Evolutionary conservation across 106 monocot genomes (phyloP), one percentile per base, ranked within the genome.

Genomic region (Acorus gramineus): DNA sequence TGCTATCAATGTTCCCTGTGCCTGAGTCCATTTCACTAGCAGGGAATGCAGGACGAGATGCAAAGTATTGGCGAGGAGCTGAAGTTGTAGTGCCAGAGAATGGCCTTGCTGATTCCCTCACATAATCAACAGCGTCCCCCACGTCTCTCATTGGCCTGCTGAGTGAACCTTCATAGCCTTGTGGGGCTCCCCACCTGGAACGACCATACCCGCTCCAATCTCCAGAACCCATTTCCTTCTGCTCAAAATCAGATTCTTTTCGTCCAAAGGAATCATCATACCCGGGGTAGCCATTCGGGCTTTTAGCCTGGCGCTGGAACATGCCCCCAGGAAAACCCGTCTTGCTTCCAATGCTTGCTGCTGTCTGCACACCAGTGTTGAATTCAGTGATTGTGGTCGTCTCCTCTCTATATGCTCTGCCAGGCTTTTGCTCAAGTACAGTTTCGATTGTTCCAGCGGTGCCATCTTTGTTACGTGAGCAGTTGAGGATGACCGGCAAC

Each of bases 331-430:
- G 46, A 5, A 60, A 57, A 14, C 57, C 48, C 14, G 42, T 13
- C 14, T 12, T 68, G 2, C 57, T 12, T 4, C 14, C 57, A 3
- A 28, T 49, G 10, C 66, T 66, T 9, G 42, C 46, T 47, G 42
- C 46, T 12, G n/a, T 67, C 66, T 67, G 66, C 11, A 67, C 55
- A 46, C 14, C 56, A 55, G 7, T 69, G 49, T 50, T 58, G 59
- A 52, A 43, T 10, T 59, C 59, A 14, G 50, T 3, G 4, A 60
- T 42, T 60, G 11, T 58, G 51, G 42, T 4, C 14, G 50, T 52
- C 48, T 53, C 7, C 3, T 2, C 42, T 51, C 2, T 42, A 10
- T 42, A 42, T 49, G 28, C 28, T 28, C 28, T 28, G 28, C 0
- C 28, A 28, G 28, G 28, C 28, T 28, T 28, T 28, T 28, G 28